phyloP scores from a whole-genome alignment of 352 stramenopile genomes.

The Phytophthora fragariae region DNA sequence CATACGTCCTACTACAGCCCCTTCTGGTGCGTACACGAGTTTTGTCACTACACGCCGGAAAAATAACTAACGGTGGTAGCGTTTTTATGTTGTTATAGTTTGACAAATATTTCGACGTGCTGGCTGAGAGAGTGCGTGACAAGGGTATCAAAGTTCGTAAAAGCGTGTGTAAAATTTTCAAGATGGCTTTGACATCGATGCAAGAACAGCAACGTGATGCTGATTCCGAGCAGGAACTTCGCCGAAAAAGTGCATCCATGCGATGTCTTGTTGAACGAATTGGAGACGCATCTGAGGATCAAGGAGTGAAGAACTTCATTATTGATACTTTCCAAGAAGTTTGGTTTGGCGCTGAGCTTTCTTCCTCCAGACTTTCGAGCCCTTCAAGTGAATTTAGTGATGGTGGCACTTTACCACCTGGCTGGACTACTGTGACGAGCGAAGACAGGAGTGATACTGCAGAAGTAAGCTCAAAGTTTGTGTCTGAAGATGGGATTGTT shows the following conservation, averaged over 20 bases:
- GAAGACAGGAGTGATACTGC: slow-evolving; percentile 9
- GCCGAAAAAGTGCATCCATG: slow-evolving; percentile 73
- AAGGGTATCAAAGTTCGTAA: slow-evolving; percentile 89
- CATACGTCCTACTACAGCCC: slow-evolving; percentile 78
- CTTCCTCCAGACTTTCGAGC: slow-evolving; percentile 49
- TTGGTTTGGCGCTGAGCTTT: slow-evolving; percentile 81
- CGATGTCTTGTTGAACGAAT: slow-evolving; percentile 79
- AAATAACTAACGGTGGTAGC: not conserved
- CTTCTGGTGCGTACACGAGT: slow-evolving; percentile 59
- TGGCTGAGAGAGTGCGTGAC: slow-evolving; percentile 78
- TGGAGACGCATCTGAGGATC: slow-evolving; percentile 74
- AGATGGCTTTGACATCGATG: slow-evolving; percentile 42
- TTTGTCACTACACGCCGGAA: not conserved
- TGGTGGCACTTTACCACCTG: slow-evolving; percentile 54
- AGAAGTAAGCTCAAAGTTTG: slow-evolving; percentile 42
- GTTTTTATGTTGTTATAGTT: slow-evolving; percentile 50
- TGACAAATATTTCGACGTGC: slow-evolving; percentile 81
- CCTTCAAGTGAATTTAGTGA: slow-evolving; percentile 47
- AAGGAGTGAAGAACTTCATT: slow-evolving; percentile 85
- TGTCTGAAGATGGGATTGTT: slow-evolving; percentile 65
- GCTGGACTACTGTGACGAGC: slow-evolving; percentile 47
- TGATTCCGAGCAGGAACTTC: slow-evolving; percentile 45
- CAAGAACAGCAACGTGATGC: slow-evolving; percentile 19
- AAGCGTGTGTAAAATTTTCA: slow-evolving; percentile 87
- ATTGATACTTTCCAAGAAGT: slow-evolving; percentile 89